phyloP scores from a whole-genome alignment of 2,329 filamentous ascomycete genomes.

The Dothideomycetes sp. region DNA sequence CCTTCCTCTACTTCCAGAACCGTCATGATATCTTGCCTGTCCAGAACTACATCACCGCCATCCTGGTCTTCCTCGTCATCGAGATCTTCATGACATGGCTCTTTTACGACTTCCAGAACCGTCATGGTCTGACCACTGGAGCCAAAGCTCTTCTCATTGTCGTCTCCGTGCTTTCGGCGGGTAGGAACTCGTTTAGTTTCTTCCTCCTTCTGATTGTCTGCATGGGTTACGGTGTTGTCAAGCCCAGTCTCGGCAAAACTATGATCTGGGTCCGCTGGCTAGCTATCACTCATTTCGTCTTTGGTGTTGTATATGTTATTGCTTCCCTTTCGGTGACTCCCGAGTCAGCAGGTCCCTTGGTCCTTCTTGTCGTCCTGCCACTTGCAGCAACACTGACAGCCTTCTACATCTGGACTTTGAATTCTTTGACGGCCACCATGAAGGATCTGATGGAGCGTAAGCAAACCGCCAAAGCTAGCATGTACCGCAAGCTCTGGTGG shows the following conservation, averaged over 20 bases:
- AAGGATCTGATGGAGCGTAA: conserved; percentile 93
- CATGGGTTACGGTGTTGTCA: conserved; percentile 98
- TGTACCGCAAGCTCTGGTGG: conserved; percentile 99
- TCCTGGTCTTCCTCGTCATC: conserved; percentile 83
- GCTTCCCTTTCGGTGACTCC: conserved; percentile 83
- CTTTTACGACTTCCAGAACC: conserved; percentile 95
- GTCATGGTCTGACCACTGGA: conserved; percentile 71
- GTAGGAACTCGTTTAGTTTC: conserved; percentile 94
- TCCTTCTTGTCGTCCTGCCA: conserved; percentile 87
- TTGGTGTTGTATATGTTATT: conserved; percentile 86
- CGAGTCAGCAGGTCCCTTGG: conserved; percentile 78
- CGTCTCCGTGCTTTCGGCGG: conserved; percentile 88
- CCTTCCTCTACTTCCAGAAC: conserved; percentile 90
- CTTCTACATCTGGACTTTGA: conserved; percentile 98
- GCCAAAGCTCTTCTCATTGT: conserved; percentile 81
- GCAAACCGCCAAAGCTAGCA: conserved; percentile 82
- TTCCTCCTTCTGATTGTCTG: conserved; percentile 96
- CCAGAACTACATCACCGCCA: conserved; percentile 98
- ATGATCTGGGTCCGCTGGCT: conserved; percentile 92
- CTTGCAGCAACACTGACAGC: conserved; percentile 85
- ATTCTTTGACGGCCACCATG: conserved; percentile 87
- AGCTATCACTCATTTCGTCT: conserved; percentile 86
- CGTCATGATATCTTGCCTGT: conserved; percentile 89
- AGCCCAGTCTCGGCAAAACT: conserved; percentile 78
- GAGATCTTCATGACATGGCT: conserved; percentile 99